Evolutionary conservation across 108 stramenopile genomes (phyloP), one percentile per base, ranked within the genome.

Genomic region (Epipyxis sp.): DNA sequence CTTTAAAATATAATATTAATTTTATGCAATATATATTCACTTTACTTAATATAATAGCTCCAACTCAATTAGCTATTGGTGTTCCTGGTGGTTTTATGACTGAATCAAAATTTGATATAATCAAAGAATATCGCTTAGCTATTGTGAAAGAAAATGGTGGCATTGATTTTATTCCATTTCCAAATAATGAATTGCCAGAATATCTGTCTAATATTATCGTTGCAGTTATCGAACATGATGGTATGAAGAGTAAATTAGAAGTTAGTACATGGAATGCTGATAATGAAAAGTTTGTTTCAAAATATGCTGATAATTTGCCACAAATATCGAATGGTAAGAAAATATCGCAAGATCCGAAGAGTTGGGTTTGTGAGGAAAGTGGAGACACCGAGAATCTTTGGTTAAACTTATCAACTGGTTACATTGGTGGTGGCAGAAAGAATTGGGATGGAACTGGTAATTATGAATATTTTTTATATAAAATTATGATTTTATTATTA

Each of bases 401-500:
- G 98, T 83, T 99, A 45, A 99, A 99, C 84, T 89, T 99, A 6
- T 88, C 87, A 40, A 94, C 94, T 72, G 97, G 98, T 3, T 97
- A 90, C 84, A 93, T 98, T 80, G 97, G 96, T 0, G 96, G 96
- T 27, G 98, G 97, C 10, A 86, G 98, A 35, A 93, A 93, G 82
- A 93, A 99, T 84, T 96, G 95, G 96, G 97, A 96, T 78, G 98
- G 96, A 13, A 87, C 90, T 58, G n/a, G n/a, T n/a, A n/a, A n/a
- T n/a, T n/a, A n/a, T n/a, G n/a, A n/a, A n/a, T n/a, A n/a, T n/a
- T n/a, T n/a, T n/a, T n/a, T n/a, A n/a, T n/a, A n/a, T n/a, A n/a
- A n/a, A n/a, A n/a, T n/a, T n/a, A n/a, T n/a, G n/a, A n/a, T n/a
- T n/a, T n/a, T n/a, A n/a, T n/a, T n/a, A n/a, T n/a, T n/a, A n/a